Base-by-base conservation (phyloP, 1,284 basidiomycete genomes). In the Cryptococcus sp. region DNA sequence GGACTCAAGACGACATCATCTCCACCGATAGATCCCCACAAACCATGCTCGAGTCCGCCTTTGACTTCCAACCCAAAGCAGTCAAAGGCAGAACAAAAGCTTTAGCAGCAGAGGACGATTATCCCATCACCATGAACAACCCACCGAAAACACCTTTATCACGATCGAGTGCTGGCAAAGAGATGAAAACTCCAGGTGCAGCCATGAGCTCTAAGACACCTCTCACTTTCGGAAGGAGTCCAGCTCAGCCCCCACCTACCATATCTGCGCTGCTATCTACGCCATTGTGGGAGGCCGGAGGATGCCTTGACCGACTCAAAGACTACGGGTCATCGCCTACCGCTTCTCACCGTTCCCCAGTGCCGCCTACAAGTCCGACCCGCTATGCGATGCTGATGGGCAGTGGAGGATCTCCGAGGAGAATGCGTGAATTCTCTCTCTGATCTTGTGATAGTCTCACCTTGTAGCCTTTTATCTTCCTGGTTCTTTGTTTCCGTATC, bases 91-190 rank as follows among this genome's bases (percentile, higher is more conserved):
- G 53, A 11, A 47, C 41, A 11, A 49, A 50, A 10, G 44, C 50
- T 1, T 37, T 60, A 37, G 52, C 45, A 14, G 55, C 58, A 10
- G 67, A 69, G 15, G 65, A 67, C 34, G 58, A 63, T 3, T 58
- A 53, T 34, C 46, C 49, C 34, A 36, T 58, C 53, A 14, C 57
- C 52, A 23, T 52, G 11, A n/a, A 33, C 44, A 44, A 49, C 48
- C 63, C 64, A 5, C 70, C 72, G 7, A 75, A 75, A 53, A 75
- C 73, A 1, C 73, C 73, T 5, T 62, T 75, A 32, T 63, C 71
- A 1, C 59, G 73, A 32, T 75, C 71, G 14, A 72, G 70, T 2
- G 73, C 73, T 2, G 66, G 65, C 2, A 60, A 62, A 2, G 60
- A 58, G 53, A 41, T 56, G 46, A 67, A 50, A 58, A 70, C 55